These are phyloP conservation scores for Macrophomina tecta DNA, from an alignment of 2,329 filamentous ascomycete genomes.

Conservation along the genomic window DNA sequence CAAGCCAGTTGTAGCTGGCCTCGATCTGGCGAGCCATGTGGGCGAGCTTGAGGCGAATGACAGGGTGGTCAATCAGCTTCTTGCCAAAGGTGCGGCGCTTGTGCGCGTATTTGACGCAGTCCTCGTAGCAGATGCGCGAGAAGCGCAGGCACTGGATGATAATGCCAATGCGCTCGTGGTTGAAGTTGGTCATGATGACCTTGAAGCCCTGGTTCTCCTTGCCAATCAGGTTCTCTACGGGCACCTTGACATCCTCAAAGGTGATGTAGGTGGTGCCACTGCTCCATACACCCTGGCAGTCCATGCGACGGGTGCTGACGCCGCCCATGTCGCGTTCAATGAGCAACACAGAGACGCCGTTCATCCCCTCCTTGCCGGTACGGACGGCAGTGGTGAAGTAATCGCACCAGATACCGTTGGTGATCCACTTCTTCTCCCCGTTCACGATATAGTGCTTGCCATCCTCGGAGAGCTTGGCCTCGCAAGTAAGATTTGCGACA, in stretches of 20 bases:
- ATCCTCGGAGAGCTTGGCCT: constrained; percentile 92
- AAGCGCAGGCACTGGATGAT: constrained; percentile 97
- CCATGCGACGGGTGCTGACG: constrained; percentile 93
- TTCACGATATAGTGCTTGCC: constrained; percentile 99
- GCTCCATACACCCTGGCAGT: constrained; percentile 97
- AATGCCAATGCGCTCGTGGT: constrained; percentile 96
- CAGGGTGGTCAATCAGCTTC: constrained; percentile 93
- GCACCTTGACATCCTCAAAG: constrained; percentile 98
- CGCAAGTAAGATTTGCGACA: constrained; percentile 92
- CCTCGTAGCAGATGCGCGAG: constrained; percentile 95
- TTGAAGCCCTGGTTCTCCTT: constrained; percentile 99
- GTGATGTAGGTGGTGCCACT: constrained; percentile 96
- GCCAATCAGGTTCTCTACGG: constrained; percentile 97
- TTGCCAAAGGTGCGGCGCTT: constrained; percentile 97
- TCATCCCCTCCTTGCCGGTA: constrained; percentile 88
- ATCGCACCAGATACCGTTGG: constrained; percentile 94
- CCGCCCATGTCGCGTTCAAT: constrained; percentile 86
- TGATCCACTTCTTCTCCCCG: constrained; percentile 99
- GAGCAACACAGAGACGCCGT: constrained; percentile 86
- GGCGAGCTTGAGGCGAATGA: constrained; percentile 96
- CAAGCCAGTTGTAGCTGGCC: constrained; percentile 94
- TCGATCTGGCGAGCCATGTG: constrained; percentile 99
- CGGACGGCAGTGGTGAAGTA: constrained; percentile 98
- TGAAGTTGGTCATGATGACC: constrained; percentile 52
- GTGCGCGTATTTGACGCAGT: constrained; percentile 94